Conservation (phyloP, 805 yeast species). For the Isabelozyma pseudorhagii region DNA sequence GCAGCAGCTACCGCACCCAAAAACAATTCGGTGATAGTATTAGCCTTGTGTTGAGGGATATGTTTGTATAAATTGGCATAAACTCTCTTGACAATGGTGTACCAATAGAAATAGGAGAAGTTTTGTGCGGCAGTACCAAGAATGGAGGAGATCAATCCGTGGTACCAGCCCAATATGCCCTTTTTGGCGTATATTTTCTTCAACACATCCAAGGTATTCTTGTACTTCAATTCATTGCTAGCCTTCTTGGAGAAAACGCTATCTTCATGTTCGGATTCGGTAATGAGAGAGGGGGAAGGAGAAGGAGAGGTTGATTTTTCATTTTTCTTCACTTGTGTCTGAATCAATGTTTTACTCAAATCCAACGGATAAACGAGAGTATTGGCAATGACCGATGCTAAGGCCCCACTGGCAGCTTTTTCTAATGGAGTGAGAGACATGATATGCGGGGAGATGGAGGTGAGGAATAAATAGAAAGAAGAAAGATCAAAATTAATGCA, state of each 20-base stretch:
- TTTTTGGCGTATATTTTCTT: slow-evolving; percentile 51
- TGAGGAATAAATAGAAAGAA: slow-evolving; percentile 1
- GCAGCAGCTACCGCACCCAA: slow-evolving; percentile 84
- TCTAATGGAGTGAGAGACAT: slow-evolving; percentile 68
- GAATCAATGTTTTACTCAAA: slow-evolving; percentile 71
- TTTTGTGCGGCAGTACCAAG: slow-evolving; percentile 73
- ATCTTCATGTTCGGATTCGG: slow-evolving; percentile 1
- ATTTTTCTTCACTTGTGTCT: slow-evolving; percentile 54
- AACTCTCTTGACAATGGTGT: slow-evolving; percentile 62
- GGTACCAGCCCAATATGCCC: slow-evolving; percentile 69
- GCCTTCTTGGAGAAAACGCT: slow-evolving; percentile 3
- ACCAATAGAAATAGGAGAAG: slow-evolving; percentile 87
- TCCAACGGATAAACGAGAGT: slow-evolving; percentile 79
- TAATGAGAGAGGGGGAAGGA: not conserved
- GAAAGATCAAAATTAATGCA: not conserved
- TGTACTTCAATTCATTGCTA: slow-evolving; percentile 37
- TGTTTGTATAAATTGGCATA: slow-evolving; percentile 42
- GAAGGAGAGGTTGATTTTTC: slow-evolving; percentile 2
- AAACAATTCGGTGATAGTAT: slow-evolving; percentile 64
- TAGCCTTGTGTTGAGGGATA: slow-evolving; percentile 35
- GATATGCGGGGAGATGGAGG: not conserved
- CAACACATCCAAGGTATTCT: slow-evolving; percentile 62
- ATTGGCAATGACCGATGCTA: slow-evolving; percentile 79
- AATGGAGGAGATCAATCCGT: slow-evolving; percentile 65
- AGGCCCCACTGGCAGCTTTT: slow-evolving; percentile 77